These are phyloP conservation scores for Sporisorium exsertum DNA, from an alignment of 1,284 basidiomycete genomes.

Conservation along the genomic window DNA sequence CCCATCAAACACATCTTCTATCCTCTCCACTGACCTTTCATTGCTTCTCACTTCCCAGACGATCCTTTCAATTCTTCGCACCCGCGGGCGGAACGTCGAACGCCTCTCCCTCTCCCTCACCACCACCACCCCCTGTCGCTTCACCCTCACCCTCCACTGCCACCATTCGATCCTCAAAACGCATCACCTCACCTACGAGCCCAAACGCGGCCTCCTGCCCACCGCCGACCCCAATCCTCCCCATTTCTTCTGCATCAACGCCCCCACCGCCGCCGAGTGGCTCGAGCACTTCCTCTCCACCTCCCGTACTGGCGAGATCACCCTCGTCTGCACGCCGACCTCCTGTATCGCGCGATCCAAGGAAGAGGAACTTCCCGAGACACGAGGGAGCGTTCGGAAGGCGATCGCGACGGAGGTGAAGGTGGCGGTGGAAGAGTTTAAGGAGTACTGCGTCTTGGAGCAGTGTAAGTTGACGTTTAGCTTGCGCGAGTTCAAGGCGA, in stretches of 20 bases:
- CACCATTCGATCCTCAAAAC: conserved; percentile 53
- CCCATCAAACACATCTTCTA: neutral
- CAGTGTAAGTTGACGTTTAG: conserved; percentile 46
- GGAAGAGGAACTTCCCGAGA: conserved; percentile 26
- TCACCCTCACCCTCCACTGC: conserved; percentile 49
- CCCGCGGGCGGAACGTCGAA: conserved; percentile 44
- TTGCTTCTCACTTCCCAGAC: conserved; percentile 10
- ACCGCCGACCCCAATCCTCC: conserved; percentile 50
- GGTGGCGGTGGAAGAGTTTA: conserved; percentile 44
- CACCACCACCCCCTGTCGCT: conserved; percentile 20
- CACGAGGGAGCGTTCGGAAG: conserved; percentile 10
- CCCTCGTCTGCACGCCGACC: conserved; percentile 30
- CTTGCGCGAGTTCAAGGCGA: conserved; percentile 58
- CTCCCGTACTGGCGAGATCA: conserved; percentile 51
- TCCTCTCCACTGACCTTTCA: neutral
- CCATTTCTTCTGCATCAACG: conserved; percentile 37
- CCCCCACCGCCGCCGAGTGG: conserved; percentile 53
- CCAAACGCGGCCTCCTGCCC: conserved; percentile 47
- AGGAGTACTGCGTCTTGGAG: conserved; percentile 40
- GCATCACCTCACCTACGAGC: conserved; percentile 58
- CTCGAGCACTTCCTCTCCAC: conserved; percentile 53
- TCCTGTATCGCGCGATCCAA: conserved; percentile 42
- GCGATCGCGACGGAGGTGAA: conserved; percentile 54
- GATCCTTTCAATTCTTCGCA: conserved; percentile 52
- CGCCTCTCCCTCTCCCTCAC: conserved; percentile 38